These are phyloP conservation scores for Sonneratia alba DNA, from an alignment of 345 rosid species.

Conservation along the genomic window DNA sequence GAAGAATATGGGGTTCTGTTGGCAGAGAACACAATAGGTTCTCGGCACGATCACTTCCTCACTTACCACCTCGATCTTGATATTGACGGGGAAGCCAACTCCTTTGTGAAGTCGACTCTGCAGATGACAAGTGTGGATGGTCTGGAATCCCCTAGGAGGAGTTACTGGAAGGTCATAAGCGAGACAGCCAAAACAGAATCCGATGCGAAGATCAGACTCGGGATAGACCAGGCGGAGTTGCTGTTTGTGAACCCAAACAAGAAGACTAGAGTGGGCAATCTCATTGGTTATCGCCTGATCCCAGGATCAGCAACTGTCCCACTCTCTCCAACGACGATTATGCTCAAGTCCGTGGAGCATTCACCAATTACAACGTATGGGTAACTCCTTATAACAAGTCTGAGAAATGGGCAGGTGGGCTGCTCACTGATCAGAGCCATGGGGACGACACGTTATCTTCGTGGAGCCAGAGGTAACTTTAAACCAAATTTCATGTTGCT, in stretches of 20 bases:
- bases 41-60: constrained; percentile 69
- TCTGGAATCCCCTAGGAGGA: constrained; percentile 39
- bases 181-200: constrained; percentile 60
- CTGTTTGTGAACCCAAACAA: constrained; percentile 51
- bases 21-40: constrained; percentile 59
- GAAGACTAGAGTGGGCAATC: constrained; percentile 51
- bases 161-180: constrained; percentile 59
- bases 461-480: constrained; percentile 51
- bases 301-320: constrained; percentile 37
- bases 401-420: constrained; percentile 81
- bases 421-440: constrained; percentile 51
- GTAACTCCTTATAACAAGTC: constrained; percentile 69
- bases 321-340: constrained; percentile 48
- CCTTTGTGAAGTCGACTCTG: constrained; percentile 54
- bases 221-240: constrained; percentile 45
- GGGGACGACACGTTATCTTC: constrained; percentile 67
- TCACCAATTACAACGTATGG: constrained; percentile 60
- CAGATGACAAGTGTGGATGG: constrained; percentile 24
- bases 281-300: constrained; percentile 56
- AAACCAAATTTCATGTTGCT: no score
- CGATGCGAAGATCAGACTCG: constrained; percentile 45
- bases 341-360: constrained; percentile 53
- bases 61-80: constrained; percentile 73
- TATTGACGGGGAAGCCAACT: constrained; percentile 55
- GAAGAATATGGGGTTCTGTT: constrained; percentile 47